Conservation (phyloP, 208 protist species). For the Naegleria gruberi region DNA sequence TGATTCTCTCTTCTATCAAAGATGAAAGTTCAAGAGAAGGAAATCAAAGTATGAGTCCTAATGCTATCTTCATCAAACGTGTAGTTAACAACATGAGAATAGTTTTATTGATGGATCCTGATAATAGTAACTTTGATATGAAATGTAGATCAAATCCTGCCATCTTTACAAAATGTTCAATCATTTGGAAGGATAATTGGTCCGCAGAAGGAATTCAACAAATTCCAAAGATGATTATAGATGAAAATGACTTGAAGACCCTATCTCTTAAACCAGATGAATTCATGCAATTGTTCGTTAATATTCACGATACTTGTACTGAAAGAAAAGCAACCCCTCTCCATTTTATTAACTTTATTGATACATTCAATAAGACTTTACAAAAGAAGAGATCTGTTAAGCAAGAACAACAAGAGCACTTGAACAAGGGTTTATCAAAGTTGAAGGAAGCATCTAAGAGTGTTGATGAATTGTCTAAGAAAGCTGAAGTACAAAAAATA, state of each 20-base stretch:
- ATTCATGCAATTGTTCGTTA: not conserved
- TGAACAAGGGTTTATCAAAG: conserved; percentile 82
- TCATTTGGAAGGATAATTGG: conserved; percentile 92
- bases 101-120: conserved; percentile 84
- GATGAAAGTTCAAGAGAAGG: conserved; percentile 49
- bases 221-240: conserved; percentile 72
- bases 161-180: conserved; percentile 85
- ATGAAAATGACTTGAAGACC: conserved; percentile 22
- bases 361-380: conserved; percentile 73
- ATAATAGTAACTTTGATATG: conserved; percentile 73
- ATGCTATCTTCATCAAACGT: conserved; percentile 78
- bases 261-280: not conserved
- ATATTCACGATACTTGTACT: conserved; percentile 27
- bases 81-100: conserved; percentile 84
- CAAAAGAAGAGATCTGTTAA: conserved; percentile 62
- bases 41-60: conserved; percentile 66
- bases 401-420: conserved; percentile 55
- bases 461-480: conserved; percentile 79
- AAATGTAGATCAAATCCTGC: conserved; percentile 88
- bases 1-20: conserved; percentile 78
- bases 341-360: conserved; percentile 77
- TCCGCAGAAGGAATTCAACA: conserved; percentile 67
- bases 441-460: conserved; percentile 83
- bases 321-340: conserved; percentile 68
- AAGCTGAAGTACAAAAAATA: conserved; percentile 75